Percentiles rank a stretch among this genome's conserved stretches.
These are phyloP conservation scores for Colletotrichum paranaense DNA, from an alignment of 2,329 filamentous ascomycete species.

Conservation along the genomic window DNA sequence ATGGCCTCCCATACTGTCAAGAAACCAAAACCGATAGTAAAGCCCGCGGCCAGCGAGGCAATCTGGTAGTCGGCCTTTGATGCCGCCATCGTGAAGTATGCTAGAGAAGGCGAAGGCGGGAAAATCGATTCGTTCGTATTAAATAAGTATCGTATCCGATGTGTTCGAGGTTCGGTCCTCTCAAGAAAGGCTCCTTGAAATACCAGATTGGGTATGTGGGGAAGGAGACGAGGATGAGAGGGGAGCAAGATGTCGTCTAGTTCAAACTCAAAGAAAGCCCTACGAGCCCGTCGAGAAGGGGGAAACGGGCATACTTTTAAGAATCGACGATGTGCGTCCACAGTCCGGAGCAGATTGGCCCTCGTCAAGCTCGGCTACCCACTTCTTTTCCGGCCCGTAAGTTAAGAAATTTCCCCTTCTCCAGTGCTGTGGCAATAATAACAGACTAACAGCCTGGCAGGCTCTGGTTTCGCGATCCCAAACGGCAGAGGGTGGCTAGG, in stretches of 20 bases:
- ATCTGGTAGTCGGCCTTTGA: conserved; percentile 42
- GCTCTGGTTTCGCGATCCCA: not conserved
- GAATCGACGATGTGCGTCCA: not conserved
- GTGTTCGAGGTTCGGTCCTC: not conserved
- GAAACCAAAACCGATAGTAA: conserved; percentile 54
- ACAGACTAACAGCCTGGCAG: not conserved
- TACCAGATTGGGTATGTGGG: not conserved
- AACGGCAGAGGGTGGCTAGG: conserved; percentile 7
- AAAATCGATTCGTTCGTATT: not conserved
- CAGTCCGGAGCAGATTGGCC: not conserved
- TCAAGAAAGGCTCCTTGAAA: not conserved
- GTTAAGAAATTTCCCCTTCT: not conserved
- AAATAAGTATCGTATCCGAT: not conserved
- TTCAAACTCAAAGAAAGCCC: not conserved
- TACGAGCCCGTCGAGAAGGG: not conserved
- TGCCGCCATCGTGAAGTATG: conserved; percentile 21
- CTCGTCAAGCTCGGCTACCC: not conserved
- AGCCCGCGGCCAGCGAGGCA: conserved; percentile 45
- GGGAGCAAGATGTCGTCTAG: not conserved
- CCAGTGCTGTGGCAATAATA: conserved; percentile 1
- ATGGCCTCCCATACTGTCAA: conserved; percentile 53
- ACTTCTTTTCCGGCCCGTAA: not conserved
- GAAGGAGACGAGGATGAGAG: not conserved
- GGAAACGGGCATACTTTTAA: not conserved
- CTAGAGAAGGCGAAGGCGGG: too few relatives aligned